Conservation (phyloP, 208 protist species). For the Vickermania spadyakhi region DNA sequence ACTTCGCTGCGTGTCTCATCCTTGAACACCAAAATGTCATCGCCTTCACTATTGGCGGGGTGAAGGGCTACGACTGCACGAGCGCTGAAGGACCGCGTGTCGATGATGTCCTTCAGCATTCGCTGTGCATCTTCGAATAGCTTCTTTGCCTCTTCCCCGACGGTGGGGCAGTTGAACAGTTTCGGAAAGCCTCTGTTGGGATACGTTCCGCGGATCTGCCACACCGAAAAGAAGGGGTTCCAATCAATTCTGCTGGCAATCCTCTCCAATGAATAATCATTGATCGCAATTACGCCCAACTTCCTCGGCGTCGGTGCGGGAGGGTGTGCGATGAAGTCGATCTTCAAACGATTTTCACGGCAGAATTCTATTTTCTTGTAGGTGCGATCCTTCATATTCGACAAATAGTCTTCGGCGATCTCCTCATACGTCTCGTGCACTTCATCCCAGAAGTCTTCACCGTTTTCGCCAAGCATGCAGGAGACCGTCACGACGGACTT, state of each 20-base stretch:
- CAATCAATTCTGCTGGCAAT: slow-evolving; percentile 94
- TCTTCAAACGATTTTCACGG: slow-evolving; percentile 30
- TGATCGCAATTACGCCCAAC: slow-evolving; percentile 61
- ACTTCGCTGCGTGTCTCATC: slow-evolving; percentile 37
- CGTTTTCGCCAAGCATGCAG: slow-evolving; percentile 42
- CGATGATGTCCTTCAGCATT: slow-evolving; percentile 81
- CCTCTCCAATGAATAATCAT: slow-evolving; percentile 71
- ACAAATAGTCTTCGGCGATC: slow-evolving; percentile 91
- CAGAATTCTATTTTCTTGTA: slow-evolving; percentile 77
- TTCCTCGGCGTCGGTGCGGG: slow-evolving; percentile 45
- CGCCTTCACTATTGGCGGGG: slow-evolving; percentile 84
- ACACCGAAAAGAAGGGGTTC: slow-evolving; percentile 94
- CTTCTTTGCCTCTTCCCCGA: slow-evolving; percentile 90
- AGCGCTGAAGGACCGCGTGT: slow-evolving; percentile 71
- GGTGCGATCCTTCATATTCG: slow-evolving; percentile 78
- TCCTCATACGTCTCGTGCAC: slow-evolving; percentile 86
- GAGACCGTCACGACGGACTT: slow-evolving; percentile 84
- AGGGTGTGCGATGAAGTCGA: slow-evolving; percentile 59
- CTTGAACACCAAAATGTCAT: slow-evolving; percentile 91
- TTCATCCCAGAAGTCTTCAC: slow-evolving; percentile 79
- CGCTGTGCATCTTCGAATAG: slow-evolving; percentile 88
- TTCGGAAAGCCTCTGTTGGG: slow-evolving; percentile 95
- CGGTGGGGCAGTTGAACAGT: slow-evolving; percentile 94
- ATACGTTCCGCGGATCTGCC: slow-evolving; percentile 93
- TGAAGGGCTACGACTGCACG: slow-evolving; percentile 82